Conservation (phyloP, 2,329 filamentous ascomycete genomes). For the Neonectria punicea region DNA sequence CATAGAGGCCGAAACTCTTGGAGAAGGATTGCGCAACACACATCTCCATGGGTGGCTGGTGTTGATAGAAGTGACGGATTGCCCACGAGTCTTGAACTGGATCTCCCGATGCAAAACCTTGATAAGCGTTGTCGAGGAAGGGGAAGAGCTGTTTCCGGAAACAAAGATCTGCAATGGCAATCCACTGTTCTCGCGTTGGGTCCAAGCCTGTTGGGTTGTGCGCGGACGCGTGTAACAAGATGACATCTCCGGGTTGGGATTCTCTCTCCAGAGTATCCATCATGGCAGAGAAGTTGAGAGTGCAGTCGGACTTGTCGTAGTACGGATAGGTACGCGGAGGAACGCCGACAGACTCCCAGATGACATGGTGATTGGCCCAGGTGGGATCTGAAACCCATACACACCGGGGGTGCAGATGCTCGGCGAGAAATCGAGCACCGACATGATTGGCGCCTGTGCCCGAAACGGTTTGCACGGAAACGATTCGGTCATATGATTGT, state of each 20-base stretch:
- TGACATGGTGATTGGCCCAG: slow-evolving; percentile 98
- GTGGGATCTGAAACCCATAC: slow-evolving; percentile 95
- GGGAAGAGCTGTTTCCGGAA: slow-evolving; percentile 85
- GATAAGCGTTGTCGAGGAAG: slow-evolving; percentile 98
- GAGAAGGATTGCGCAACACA: slow-evolving; percentile 92
- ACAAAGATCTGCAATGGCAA: slow-evolving; percentile 82
- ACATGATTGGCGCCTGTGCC: slow-evolving; percentile 95
- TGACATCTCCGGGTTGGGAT: slow-evolving; percentile 81
- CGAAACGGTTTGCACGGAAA: slow-evolving; percentile 90
- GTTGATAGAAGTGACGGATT: slow-evolving; percentile 87
- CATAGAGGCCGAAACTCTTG: slow-evolving; percentile 98
- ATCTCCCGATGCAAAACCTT: slow-evolving; percentile 94
- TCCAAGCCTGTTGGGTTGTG: slow-evolving; percentile 99
- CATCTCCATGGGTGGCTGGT: slow-evolving; percentile 80
- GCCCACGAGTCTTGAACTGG: slow-evolving; percentile 86
- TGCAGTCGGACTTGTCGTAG: slow-evolving; percentile 87
- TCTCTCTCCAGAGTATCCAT: slow-evolving; percentile 69
- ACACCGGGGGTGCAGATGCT: slow-evolving; percentile 81
- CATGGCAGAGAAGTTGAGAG: slow-evolving; percentile 92
- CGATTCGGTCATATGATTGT: slow-evolving; percentile 25
- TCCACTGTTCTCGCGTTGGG: slow-evolving; percentile 93
- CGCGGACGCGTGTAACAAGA: slow-evolving; percentile 92
- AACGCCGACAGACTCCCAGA: slow-evolving; percentile 90
- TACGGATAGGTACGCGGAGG: slow-evolving; percentile 87
- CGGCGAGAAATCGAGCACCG: slow-evolving; percentile 90